Percentiles rank a stretch among this genome's conserved stretches.
Conservation (phyloP, 306 rosid genomes). For the Lotus japonicus region DNA sequence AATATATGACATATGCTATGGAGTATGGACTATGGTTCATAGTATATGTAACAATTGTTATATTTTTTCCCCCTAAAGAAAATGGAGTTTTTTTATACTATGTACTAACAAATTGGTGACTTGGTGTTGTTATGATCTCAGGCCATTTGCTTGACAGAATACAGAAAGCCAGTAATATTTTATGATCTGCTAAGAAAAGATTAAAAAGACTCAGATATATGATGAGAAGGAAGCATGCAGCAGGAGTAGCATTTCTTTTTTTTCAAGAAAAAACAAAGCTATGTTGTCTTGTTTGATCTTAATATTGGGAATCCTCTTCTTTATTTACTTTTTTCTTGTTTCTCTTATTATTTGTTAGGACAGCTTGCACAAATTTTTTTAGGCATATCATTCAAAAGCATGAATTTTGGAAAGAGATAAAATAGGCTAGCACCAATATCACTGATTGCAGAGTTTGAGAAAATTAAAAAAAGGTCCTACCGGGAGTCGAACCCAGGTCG, state of each 20-base stretch:
- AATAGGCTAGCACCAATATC: too few relatives aligned
- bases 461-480: conserved; percentile 31
- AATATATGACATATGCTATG: neutral
- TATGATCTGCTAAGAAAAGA: conserved; percentile 44
- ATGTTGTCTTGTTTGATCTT: neutral
- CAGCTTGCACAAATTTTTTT: neutral
- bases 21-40: neutral
- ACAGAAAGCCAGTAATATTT: conserved; percentile 59
- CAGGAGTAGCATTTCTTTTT: neutral
- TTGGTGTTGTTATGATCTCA: conserved; percentile 21
- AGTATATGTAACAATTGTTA: too few relatives aligned
- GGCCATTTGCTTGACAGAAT: conserved; percentile 47
- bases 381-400: neutral
- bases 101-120: neutral
- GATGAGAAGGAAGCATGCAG: neutral
- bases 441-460: too few relatives aligned
- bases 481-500: conserved; percentile 59
- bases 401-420: neutral
- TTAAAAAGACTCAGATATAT: neutral
- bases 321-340: neutral
- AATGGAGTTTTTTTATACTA: neutral
- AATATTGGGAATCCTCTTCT: neutral
- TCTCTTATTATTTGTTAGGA: neutral
- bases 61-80: neutral
- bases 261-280: neutral